These are phyloP conservation scores for Cryphonectria nitschkei DNA, from an alignment of 2,329 filamentous ascomycete species.

Conservation along the genomic window DNA sequence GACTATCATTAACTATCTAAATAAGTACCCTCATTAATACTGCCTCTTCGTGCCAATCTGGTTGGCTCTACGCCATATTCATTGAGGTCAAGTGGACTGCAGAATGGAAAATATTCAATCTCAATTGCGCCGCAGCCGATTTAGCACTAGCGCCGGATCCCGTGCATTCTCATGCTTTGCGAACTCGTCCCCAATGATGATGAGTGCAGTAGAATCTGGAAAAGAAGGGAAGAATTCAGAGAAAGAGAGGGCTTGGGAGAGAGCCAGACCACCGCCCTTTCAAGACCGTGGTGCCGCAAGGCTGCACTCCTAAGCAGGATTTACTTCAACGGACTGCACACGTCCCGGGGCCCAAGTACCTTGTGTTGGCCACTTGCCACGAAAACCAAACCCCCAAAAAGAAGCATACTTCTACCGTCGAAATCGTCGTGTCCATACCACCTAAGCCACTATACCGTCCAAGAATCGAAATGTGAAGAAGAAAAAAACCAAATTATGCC, in stretches of 20 bases:
- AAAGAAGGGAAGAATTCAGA: neutral
- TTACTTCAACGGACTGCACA: neutral
- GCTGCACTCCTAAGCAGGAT: neutral
- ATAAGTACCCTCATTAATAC: neutral
- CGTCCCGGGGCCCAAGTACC: neutral
- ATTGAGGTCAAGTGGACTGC: neutral
- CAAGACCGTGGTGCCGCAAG: neutral
- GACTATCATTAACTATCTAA: neutral
- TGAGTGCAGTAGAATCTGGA: slow-evolving; percentile 6
- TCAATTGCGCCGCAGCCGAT: slow-evolving; percentile 15
- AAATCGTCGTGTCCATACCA: neutral
- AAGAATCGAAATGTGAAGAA: slow-evolving; percentile 7
- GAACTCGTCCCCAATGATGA: slow-evolving; percentile 3
- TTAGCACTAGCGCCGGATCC: slow-evolving; percentile 18
- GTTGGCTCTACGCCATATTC: neutral
- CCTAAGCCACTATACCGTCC: slow-evolving; percentile 6
- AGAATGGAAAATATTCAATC: neutral
- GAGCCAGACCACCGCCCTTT: neutral
- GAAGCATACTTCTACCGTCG: neutral
- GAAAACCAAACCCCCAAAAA: neutral
- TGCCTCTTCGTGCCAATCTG: neutral
- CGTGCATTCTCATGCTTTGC: slow-evolving; percentile 12
- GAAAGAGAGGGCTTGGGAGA: slow-evolving; percentile 7
- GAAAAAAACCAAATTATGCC: slow-evolving; percentile 1
- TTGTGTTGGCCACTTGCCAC: neutral